These are phyloP conservation scores for Cryphonectria parasitica DNA, from an alignment of 2,329 filamentous ascomycete species.

Conservation along the genomic window DNA sequence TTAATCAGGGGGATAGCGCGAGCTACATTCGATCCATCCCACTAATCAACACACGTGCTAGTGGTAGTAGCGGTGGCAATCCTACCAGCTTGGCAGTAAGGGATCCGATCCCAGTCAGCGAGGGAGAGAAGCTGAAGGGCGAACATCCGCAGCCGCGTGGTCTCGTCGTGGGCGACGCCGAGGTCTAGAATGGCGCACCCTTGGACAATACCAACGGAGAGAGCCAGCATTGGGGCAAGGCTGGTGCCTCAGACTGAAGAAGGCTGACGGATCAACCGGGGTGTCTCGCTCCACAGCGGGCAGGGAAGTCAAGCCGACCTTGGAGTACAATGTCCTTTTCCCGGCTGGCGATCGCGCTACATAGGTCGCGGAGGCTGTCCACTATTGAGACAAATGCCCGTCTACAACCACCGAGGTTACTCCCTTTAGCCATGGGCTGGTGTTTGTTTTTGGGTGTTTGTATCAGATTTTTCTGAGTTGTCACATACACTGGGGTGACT, in stretches of 20 bases:
- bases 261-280: slow-evolving; percentile 62
- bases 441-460: neutral
- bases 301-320: slow-evolving; percentile 56
- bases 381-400: neutral
- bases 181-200: slow-evolving; percentile 41
- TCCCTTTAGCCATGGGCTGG: neutral
- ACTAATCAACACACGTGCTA: slow-evolving; percentile 51
- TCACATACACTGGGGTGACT: neutral
- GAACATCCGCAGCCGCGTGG: slow-evolving; percentile 54
- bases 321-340: slow-evolving; percentile 66
- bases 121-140: slow-evolving; percentile 61
- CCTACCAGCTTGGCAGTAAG: slow-evolving; percentile 54
- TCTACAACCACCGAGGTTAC: neutral
- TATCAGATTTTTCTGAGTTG: neutral
- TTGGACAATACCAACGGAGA: slow-evolving; percentile 34
- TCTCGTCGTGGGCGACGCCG: slow-evolving; percentile 44
- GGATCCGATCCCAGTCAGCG: slow-evolving; percentile 65
- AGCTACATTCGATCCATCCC: slow-evolving; percentile 54
- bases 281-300: slow-evolving; percentile 60
- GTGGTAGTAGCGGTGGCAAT: slow-evolving; percentile 33
- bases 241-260: slow-evolving; percentile 56
- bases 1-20: slow-evolving; percentile 58
- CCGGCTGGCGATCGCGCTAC: slow-evolving; percentile 53
- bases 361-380: slow-evolving; percentile 14
- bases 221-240: slow-evolving; percentile 56